Conservation (phyloP, 768 basidiomycete species). For the Scleroderma citrinum region DNA sequence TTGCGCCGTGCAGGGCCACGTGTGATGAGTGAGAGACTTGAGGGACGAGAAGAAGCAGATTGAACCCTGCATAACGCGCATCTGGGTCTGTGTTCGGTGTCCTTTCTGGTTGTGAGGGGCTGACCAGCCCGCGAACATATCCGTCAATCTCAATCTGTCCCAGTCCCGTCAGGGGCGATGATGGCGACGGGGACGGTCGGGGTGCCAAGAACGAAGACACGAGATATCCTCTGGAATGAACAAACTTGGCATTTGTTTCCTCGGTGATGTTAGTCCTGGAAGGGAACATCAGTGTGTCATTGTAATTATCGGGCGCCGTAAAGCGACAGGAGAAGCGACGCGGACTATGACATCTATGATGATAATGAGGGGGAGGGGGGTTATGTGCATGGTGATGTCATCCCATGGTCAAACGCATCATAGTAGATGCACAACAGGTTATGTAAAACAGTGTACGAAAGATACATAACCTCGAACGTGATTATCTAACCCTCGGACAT, state of each 20-base stretch:
- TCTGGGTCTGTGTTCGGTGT: too few species aligned
- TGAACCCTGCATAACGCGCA: conserved; percentile 66
- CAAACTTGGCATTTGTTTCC: conserved; percentile 36
- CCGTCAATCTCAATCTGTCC: conserved; percentile 22
- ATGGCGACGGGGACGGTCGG: conserved; percentile 21
- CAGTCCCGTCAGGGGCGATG: conserved; percentile 32
- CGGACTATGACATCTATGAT: background rate
- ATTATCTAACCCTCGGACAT: background rate
- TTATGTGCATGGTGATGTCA: background rate
- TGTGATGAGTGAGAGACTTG: background rate
- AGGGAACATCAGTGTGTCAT: conserved; percentile 1
- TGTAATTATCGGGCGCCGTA: background rate
- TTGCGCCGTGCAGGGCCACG: background rate
- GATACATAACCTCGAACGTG: too few species aligned
- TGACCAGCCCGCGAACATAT: conserved; percentile 40
- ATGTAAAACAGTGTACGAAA: background rate
- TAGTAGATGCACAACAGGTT: background rate
- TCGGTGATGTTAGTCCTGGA: conserved; percentile 84
- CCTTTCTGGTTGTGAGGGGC: background rate
- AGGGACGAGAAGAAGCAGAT: conserved; percentile 56
- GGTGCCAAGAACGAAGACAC: conserved; percentile 63
- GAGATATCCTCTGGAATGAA: conserved; percentile 60
- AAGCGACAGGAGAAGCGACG: background rate
- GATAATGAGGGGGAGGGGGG: background rate
- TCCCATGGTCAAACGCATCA: background rate